Base-by-base conservation (phyloP, 495 filamentous ascomycete genomes). In the Podospora australis region DNA sequence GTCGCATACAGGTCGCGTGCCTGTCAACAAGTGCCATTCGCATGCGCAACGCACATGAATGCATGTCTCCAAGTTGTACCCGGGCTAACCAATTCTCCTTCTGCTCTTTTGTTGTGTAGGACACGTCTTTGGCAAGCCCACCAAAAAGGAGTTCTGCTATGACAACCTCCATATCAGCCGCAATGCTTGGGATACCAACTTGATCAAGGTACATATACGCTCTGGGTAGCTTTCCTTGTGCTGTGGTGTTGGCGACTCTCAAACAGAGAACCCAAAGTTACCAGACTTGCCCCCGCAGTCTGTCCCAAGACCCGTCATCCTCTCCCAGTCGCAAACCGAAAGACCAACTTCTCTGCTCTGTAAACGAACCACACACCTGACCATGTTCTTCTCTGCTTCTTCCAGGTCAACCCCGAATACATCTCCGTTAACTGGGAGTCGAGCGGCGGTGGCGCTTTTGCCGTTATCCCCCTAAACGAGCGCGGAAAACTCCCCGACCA, bases 101-200 rank as follows among this genome's bases (percentile, higher is more conserved):
- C n/a, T 41, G 39, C 11, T 25, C 23, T n/a, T 20, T 39, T 22
- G 10, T 17, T 39, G 34, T 47, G 44, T 58, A 96, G 91, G 91
- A 76, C 91, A 97, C 76, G 87, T 98, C 72, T 98, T 96, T 74
- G 92, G 92, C 63, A 89, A 88, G 70, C 70, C 87, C 39, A 91
- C 91, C 44, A 82, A 83, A 70, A 96, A 95, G 80, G 90, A 91
- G 70, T 74, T 72, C 36, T 96, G 89, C 75, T 97, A 96, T 68
- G 94, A 98, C 73, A 97, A 97, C 66, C 77, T 97, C 57, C 79
- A 77, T 55, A 85, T 98, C 67, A 96, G 91, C 51, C 83, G 81
- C 67, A 98, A 98, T 81, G 91, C 94, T 44, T 98, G 92, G 91
- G 92, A 98, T 69, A 96, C 88, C 66, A 98, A 98, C 70, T 77